Conservation (phyloP, 805 yeast species). For the Vanderwaltozyma polyspora region DNA sequence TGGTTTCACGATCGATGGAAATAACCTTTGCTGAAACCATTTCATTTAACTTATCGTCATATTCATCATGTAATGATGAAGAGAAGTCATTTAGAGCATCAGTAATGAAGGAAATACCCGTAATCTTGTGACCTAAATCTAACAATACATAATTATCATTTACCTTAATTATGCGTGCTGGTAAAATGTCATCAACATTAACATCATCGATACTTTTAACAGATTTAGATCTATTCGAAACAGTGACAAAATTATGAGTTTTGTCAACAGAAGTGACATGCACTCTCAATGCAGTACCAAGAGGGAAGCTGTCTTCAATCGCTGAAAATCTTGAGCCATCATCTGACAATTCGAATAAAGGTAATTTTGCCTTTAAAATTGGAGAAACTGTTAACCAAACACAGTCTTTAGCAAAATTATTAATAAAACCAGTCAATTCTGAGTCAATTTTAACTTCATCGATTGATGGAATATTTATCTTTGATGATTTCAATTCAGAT, state of each 20-base stretch:
- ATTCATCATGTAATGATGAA: slow-evolving; percentile 39
- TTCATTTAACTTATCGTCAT: slow-evolving; percentile 33
- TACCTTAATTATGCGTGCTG: slow-evolving; percentile 53
- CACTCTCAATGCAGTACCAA: slow-evolving; percentile 60
- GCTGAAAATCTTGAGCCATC: slow-evolving; percentile 37
- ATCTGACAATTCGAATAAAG: slow-evolving; percentile 51
- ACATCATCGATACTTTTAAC: slow-evolving; percentile 37
- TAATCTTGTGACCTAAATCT: slow-evolving; percentile 51
- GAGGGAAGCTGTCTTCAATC: slow-evolving; percentile 48
- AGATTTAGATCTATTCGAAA: slow-evolving; percentile 38
- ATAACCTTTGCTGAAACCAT: slow-evolving; percentile 47
- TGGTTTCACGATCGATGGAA: slow-evolving; percentile 28
- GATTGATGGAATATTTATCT: slow-evolving; percentile 27
- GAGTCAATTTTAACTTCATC: slow-evolving; percentile 38
- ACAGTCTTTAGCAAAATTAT: slow-evolving; percentile 47
- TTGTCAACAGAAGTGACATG: slow-evolving; percentile 42
- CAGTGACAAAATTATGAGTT: slow-evolving; percentile 39
- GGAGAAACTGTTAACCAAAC: slow-evolving; percentile 67
- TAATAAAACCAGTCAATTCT: slow-evolving; percentile 49
- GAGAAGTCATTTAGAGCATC: slow-evolving; percentile 68
- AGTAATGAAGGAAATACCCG: slow-evolving; percentile 50
- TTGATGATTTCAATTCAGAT: slow-evolving; percentile 24
- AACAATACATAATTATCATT: slow-evolving; percentile 52
- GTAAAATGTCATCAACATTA: slow-evolving; percentile 41
- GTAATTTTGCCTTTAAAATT: slow-evolving; percentile 50